Base-by-base conservation (phyloP, 352 stramenopile genomes). In the Globisporangium solare region DNA sequence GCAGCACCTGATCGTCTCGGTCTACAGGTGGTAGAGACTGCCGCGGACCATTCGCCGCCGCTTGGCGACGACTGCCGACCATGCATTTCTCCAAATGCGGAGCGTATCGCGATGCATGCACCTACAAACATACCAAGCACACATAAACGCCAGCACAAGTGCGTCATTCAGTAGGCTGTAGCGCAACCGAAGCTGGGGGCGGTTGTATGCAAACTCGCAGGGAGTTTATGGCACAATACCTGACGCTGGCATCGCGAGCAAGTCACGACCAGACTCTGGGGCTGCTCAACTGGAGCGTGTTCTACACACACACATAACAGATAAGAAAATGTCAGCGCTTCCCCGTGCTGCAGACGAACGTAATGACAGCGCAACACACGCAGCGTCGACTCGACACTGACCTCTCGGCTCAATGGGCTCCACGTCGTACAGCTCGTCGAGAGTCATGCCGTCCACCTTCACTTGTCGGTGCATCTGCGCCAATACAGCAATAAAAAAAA, bases 51-150 rank as follows among this genome's bases (percentile, higher is more conserved):
- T 50, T 56, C 22, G 52, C n/a, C 35, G 52, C 31, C 37, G 52
- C 31, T 46, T 88, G 73, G 11, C 80, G 70, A 47, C 80, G 56
- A 15, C 54, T 79, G 13, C 81, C 78, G 7, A 67, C 77, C 59
- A 88, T 76, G 60, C 81, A 91, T 51, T 91, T 91, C 47, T 89
- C 81, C 12, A 91, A 57, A 58, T 91, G 81, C 18, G 77, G 71
- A 13, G 76, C 84, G 54, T 89, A 91, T 22, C 81, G 60, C 12
- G 81, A 86, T 22, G 81, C 81, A 46, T 91, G 76, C 20, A 90
- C 66, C 68, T 88, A n/a, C 6, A 35, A 35, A 6, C 27, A 35
- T 35, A 6, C 0, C 27, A 35, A 11, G 7, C 27, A 35, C 27
- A 35, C 27, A 35, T 35, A 11, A 35, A 35, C 5, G 5, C 27